phyloP scores from a whole-genome alignment of 202 grass and related monocot genomes.

The Schoenoplectus triqueter region DNA sequence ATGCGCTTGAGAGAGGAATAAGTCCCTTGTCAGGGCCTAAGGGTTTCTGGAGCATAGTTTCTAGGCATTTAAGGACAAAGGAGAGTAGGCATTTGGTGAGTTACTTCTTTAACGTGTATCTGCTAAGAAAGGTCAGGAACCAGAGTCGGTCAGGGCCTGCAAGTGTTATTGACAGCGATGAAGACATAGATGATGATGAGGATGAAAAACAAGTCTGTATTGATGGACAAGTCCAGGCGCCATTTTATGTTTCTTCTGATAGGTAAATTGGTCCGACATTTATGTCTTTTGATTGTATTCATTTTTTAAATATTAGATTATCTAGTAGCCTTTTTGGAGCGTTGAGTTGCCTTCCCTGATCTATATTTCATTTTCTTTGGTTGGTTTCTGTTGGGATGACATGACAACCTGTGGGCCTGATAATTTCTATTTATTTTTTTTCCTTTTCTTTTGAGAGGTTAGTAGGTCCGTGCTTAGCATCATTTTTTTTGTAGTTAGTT shows the following conservation, averaged over 20 bases:
- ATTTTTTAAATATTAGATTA: not conserved
- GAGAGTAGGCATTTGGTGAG: conserved; percentile 55
- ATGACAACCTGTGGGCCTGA: conserved; percentile 41
- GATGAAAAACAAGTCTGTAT: conserved; percentile 50
- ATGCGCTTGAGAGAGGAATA: conserved; percentile 61
- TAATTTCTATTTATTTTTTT: conserved; percentile 6
- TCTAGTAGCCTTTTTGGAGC: not conserved
- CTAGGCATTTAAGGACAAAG: conserved; percentile 62
- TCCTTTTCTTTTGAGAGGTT: conserved; percentile 18
- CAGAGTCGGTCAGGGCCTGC: conserved; percentile 63
- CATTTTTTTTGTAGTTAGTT: not conserved
- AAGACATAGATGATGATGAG: conserved; percentile 74
- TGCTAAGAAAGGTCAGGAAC: conserved; percentile 69
- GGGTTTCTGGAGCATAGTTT: conserved; percentile 64
- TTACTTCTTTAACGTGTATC: conserved; percentile 92
- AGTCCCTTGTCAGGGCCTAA: conserved; percentile 55
- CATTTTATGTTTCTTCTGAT: conserved; percentile 31
- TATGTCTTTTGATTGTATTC: conserved; percentile 11
- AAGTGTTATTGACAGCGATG: conserved; percentile 73
- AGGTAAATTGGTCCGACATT: conserved; percentile 21
- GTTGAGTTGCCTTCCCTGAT: not conserved
- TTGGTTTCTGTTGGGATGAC: conserved; percentile 26
- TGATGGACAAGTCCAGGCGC: conserved; percentile 5
- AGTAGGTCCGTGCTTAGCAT: not conserved
- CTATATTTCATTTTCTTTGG: not conserved